Conservation (phyloP, 495 filamentous ascomycete species). For the Aspergillus coremiiformis region DNA sequence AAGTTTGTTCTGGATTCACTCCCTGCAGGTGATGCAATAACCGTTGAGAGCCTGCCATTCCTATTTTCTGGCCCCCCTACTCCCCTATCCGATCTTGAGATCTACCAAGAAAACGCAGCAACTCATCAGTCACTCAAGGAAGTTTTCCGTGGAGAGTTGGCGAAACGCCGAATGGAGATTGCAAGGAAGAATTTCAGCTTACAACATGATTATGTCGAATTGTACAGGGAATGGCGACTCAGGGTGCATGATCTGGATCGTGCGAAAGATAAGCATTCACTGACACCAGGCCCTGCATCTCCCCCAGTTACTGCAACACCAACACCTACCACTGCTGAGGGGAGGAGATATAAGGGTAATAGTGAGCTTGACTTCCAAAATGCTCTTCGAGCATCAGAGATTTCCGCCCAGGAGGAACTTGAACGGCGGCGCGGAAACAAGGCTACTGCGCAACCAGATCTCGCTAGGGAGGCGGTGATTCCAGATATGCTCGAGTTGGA, state of each 20-base stretch:
- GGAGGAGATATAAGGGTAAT: conserved; percentile 54
- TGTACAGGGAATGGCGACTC: conserved; percentile 45
- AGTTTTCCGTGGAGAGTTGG: conserved; percentile 28
- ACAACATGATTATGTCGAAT: conserved; percentile 33
- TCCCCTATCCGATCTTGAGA: conserved; percentile 44
- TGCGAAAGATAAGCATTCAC: conserved; percentile 47
- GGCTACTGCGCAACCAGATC: conserved; percentile 64
- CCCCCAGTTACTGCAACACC: conserved; percentile 34
- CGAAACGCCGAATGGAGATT: conserved; percentile 35
- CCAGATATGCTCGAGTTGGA: conserved; percentile 64
- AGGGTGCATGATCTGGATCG: conserved; percentile 53
- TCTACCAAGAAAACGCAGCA: conserved; percentile 36
- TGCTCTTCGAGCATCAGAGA: conserved; percentile 67
- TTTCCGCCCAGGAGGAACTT: conserved; percentile 64
- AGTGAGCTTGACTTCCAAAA: conserved; percentile 73
- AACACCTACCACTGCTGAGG: conserved; percentile 43
- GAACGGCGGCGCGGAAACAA: conserved; percentile 59
- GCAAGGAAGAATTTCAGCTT: conserved; percentile 35
- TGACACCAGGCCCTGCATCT: conserved; percentile 44
- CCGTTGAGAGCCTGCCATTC: conserved; percentile 42
- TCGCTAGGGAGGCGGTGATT: conserved; percentile 75
- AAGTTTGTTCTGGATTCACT: conserved; percentile 14
- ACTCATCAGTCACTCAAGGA: conserved; percentile 32
- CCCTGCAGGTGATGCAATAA: conserved; percentile 15
- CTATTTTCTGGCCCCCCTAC: conserved; percentile 41